Percentiles rank a stretch among this genome's conserved stretches.
These are phyloP conservation scores for Oryza punctata DNA, from an alignment of 176 grass and related monocot genomes.

Conservation along the genomic window DNA sequence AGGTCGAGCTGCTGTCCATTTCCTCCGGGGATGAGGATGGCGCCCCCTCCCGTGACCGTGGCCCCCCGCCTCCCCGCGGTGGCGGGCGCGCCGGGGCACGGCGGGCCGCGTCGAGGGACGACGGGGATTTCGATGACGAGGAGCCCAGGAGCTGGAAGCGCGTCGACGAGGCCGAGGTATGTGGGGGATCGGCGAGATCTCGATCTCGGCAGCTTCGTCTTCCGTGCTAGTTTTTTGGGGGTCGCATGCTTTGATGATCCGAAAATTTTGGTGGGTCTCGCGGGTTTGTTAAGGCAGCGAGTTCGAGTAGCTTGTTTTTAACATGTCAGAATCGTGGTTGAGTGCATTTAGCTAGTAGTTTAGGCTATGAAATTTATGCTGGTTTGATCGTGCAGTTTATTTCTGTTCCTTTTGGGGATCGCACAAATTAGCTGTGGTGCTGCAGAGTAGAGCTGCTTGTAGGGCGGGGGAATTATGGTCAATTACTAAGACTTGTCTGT, in stretches of 20 bases:
- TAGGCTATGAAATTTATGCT: not conserved
- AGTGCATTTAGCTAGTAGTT: conserved; percentile 13
- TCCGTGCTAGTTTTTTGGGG: not conserved
- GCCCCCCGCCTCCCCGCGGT: conserved; percentile 43
- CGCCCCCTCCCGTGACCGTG: conserved; percentile 55
- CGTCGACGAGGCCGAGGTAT: conserved; percentile 97
- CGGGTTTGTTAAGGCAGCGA: not conserved
- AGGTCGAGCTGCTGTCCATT: conserved; percentile 93
- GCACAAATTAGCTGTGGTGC: not conserved
- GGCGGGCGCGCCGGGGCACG: conserved; percentile 54
- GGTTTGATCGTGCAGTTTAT: conserved; percentile 11
- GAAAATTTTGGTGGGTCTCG: not conserved
- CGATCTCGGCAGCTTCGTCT: conserved; percentile 31
- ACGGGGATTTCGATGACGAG: conserved; percentile 78
- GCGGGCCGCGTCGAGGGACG: conserved; percentile 58
- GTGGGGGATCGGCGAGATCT: conserved; percentile 35
- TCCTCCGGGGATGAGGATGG: conserved; percentile 92
- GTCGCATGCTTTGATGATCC: not conserved
- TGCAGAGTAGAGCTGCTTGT: conserved; percentile 9
- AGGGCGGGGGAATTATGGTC: not conserved
- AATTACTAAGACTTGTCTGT: not conserved
- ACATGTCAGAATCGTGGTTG: not conserved
- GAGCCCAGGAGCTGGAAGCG: conserved; percentile 99
- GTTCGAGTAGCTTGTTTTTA: not conserved
- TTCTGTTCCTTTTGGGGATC: conserved; percentile 11